Base-by-base conservation (phyloP, 768 basidiomycete species). In the Mycena crocata region DNA sequence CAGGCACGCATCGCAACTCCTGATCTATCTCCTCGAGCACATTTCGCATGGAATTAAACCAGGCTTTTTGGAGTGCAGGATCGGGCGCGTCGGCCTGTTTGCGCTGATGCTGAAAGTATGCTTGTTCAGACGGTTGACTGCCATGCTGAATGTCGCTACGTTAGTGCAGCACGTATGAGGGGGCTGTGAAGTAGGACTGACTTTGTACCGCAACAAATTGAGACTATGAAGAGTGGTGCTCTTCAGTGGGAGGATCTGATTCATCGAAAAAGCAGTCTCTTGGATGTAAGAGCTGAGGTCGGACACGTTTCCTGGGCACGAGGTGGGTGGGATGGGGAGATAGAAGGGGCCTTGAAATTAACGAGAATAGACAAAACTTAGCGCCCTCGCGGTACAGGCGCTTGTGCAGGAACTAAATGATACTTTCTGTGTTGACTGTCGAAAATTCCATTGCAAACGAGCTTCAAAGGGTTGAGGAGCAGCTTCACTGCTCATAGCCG, bases 11-110 rank as follows among this genome's bases (percentile, higher is more conserved):
- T 19, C 59, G 62, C 44, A 72, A 30, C 8, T 52, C 64, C 35
- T 71, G 50, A 48, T 77, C 76, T 45, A 77, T 67, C 31, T 77
- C 74, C 54, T 71, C 62, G 4, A 77, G 45, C 2, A 74, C 68
- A 15, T 34, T 56, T 37, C 64, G 61, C 74, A 75, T 75, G 0
- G 57, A 60, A 15, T 69, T 55, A 49, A 75, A 73, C 74, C 74
- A 75, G 21, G 69, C 69, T 37, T 32, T 48, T 46, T 66, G 64
- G 32, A 66, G 69, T 7, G 44, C 45, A 30, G 52, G 46, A 60
- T 66, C 61, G 14, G 61, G 69, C 24, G 69, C 65, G 26, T 70
- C 69, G 21, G 69, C 69, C 42, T 70, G 69, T 19, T 60, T 62
- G 61, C 69, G 69, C 49, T 70, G 69, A 31, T 61, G 39, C 7